Evolutionary conservation across 2,329 filamentous ascomycete species (phyloP).

Genomic region (Ambrosiella cleistominuta): DNA sequence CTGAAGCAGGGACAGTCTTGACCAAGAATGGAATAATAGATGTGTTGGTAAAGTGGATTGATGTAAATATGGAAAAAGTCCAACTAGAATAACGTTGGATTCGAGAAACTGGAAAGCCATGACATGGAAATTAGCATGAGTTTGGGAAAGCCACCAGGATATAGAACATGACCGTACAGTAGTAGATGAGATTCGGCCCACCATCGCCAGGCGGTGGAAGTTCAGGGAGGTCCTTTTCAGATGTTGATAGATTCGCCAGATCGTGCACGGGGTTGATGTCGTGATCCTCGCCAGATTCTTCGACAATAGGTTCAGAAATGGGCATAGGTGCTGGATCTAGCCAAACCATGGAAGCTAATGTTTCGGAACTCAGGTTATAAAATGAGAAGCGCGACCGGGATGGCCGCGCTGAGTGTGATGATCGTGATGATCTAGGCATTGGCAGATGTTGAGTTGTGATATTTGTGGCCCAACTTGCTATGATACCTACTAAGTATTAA

Average conservation of each 20-base stretch:
- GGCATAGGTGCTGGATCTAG: slow-evolving; percentile 76
- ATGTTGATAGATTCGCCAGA: background rate
- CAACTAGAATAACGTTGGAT: slow-evolving; percentile 84
- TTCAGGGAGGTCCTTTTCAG: slow-evolving; percentile 22
- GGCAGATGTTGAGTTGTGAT: background rate
- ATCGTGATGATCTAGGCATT: slow-evolving; percentile 5
- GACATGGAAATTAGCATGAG: background rate
- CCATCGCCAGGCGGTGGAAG: slow-evolving; percentile 32
- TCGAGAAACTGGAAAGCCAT: background rate
- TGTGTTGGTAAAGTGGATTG: slow-evolving; percentile 65
- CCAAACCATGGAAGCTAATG: slow-evolving; percentile 42
- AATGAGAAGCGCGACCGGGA: slow-evolving; percentile 9
- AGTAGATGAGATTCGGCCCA: slow-evolving; percentile 37
- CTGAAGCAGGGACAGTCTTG: slow-evolving; percentile 53
- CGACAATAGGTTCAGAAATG: slow-evolving; percentile 39
- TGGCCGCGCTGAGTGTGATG: slow-evolving; percentile 1
- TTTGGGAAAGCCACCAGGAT: background rate
- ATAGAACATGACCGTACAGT: slow-evolving; percentile 34
- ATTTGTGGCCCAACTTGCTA: too few species aligned
- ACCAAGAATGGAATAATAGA: slow-evolving; percentile 63
- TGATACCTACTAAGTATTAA: too few species aligned
- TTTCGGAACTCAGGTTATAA: slow-evolving; percentile 10
- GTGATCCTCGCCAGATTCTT: slow-evolving; percentile 25
- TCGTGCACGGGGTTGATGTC: background rate
- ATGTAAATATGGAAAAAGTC: slow-evolving; percentile 58